phyloP scores from a whole-genome alignment of 176 grass and related monocot genomes.

The Phoenix roebelenii region DNA sequence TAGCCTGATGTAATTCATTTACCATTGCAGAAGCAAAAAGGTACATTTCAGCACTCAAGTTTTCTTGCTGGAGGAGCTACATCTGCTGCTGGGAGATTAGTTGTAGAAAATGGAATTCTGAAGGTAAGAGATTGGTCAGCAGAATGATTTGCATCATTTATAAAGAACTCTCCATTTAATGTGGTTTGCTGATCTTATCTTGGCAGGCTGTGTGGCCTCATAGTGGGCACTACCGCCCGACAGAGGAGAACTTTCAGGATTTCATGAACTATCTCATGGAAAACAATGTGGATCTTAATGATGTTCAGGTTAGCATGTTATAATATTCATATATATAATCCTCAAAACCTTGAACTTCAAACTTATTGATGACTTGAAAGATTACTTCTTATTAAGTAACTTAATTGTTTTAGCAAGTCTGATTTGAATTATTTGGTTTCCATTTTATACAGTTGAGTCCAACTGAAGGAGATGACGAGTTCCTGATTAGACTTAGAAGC shows the following conservation, averaged over 20 bases:
- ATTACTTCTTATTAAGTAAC: no score
- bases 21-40: conserved; percentile 47
- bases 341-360: no score
- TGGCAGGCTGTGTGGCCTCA: conserved; percentile 57
- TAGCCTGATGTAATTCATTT: no score
- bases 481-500: background rate
- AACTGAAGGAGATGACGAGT: conserved; percentile 7
- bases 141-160: background rate
- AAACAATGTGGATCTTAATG: conserved; percentile 33
- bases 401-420: background rate
- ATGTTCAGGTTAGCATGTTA: conserved; percentile 27
- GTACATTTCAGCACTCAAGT: conserved; percentile 73
- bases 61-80: conserved; percentile 78
- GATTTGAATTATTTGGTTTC: background rate
- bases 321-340: no score
- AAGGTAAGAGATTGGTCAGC: conserved; percentile 24
- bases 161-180: background rate
- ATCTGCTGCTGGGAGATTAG: conserved; percentile 53
- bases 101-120: conserved; percentile 46
- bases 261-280: conserved; percentile 64
- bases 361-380: no score
- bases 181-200: background rate
- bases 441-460: conserved; percentile 4
- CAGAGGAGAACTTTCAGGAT: conserved; percentile 51
- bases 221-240: conserved; percentile 65